Evolutionary conservation across 345 rosid species (phyloP).

Genomic region (Angophora floribunda): DNA sequence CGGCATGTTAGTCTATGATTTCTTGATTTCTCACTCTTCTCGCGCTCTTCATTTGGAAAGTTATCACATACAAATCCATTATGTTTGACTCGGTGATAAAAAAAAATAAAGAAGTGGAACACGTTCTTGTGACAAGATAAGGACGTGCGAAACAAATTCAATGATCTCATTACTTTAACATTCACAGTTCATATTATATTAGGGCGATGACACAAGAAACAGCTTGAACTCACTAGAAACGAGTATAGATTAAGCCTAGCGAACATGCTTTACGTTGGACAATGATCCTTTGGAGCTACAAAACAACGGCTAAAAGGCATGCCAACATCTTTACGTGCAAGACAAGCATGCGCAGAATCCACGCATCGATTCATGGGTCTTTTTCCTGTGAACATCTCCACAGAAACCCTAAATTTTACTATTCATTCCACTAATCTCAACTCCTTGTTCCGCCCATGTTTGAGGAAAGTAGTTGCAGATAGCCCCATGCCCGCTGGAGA

Average conservation of each 20-base stretch:
- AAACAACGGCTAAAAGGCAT: background rate
- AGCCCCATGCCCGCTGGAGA: background rate
- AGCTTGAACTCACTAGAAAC: background rate
- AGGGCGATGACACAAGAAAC: background rate
- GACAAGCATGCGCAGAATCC: background rate
- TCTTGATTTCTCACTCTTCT: background rate
- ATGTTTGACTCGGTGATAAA: background rate
- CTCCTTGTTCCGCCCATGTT: background rate
- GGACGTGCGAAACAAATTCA: background rate
- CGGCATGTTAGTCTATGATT: background rate
- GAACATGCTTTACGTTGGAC: background rate
- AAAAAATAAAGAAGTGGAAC: background rate
- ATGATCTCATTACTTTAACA: background rate
- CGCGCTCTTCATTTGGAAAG: background rate
- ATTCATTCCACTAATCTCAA: background rate
- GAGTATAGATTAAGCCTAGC: background rate
- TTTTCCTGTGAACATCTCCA: background rate
- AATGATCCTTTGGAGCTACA: background rate
- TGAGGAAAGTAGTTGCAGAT: background rate
- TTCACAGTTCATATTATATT: background rate
- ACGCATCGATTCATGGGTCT: background rate
- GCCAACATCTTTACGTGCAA: background rate
- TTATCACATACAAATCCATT: background rate
- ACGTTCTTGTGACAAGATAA: background rate
- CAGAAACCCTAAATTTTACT: background rate